phyloP scores from a whole-genome alignment of 2,329 filamentous ascomycete genomes.

The Macrophomina tecta region DNA sequence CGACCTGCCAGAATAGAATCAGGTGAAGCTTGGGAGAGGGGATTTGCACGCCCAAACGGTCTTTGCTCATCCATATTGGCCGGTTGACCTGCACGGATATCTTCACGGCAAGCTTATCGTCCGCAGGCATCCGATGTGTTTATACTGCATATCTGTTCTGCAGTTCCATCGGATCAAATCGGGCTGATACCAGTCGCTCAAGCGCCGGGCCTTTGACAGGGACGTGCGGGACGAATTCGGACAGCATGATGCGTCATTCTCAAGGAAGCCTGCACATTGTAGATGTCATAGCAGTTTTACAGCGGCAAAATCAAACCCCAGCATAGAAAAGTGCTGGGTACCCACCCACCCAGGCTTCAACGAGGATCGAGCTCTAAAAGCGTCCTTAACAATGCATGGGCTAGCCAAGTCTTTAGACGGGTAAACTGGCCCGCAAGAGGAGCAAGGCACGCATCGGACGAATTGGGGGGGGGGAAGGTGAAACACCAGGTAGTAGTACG shows the following conservation, averaged over 20 bases:
- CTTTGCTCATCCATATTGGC: neutral
- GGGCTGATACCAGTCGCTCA: neutral
- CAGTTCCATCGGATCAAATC: neutral
- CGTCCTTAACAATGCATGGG: neutral
- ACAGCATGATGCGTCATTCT: neutral
- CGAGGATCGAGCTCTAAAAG: neutral
- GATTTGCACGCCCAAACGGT: neutral
- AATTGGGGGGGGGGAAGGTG: neutral
- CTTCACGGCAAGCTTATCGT: neutral
- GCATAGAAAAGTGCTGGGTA: neutral
- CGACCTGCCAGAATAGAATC: neutral
- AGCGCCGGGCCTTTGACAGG: neutral
- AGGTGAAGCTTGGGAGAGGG: neutral
- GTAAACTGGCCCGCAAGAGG: constrained; percentile 9
- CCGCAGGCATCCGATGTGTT: neutral
- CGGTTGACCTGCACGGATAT: neutral
- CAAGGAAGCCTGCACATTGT: neutral
- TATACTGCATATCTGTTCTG: neutral
- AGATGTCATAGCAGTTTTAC: neutral
- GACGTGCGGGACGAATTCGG: neutral
- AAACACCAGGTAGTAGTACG: too few relatives aligned
- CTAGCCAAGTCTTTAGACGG: neutral
- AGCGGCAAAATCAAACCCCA: neutral
- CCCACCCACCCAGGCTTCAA: neutral
- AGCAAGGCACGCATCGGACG: constrained; percentile 10